Percentiles rank a stretch among this genome's conserved stretches.
Conservation (phyloP, 164 flowering plant species). For the Vitis riparia region DNA sequence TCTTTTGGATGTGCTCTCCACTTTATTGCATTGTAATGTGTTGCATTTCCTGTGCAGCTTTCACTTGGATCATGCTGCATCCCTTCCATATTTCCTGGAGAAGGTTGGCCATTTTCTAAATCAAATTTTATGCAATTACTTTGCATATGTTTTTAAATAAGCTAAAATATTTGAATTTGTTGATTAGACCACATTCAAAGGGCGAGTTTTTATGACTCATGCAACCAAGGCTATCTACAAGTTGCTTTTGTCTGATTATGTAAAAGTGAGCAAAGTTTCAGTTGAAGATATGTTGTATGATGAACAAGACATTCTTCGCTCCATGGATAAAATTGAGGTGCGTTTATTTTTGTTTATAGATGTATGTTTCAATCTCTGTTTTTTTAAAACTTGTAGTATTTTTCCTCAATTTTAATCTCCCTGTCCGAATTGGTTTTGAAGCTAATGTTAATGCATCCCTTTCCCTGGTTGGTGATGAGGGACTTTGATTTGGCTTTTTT, state of each 20-base stretch:
- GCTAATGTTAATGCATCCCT: too few species aligned
- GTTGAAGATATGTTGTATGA: constrained; percentile 87
- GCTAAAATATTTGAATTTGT: constrained; percentile 1
- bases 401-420: too few species aligned
- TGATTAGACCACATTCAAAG: constrained; percentile 81
- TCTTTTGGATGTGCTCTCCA: too few species aligned
- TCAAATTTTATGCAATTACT: too few species aligned
- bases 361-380: background rate
- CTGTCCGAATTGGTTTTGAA: too few species aligned
- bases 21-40: too few species aligned
- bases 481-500: too few species aligned
- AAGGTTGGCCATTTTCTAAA: too few species aligned
- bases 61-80: too few species aligned
- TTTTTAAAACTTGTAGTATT: background rate
- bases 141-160: background rate
- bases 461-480: too few species aligned
- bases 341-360: background rate
- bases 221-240: constrained; percentile 92
- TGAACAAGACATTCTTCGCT: constrained; percentile 80
- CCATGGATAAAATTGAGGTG: constrained; percentile 98
- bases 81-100: too few species aligned
- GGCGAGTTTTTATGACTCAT: constrained; percentile 85
- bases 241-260: constrained; percentile 68
- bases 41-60: too few species aligned
- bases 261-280: constrained; percentile 85